Percentiles rank a stretch among this genome's conserved stretches.
These are phyloP conservation scores for Citrus inodora DNA, from an alignment of 345 rosid species.

Conservation along the genomic window DNA sequence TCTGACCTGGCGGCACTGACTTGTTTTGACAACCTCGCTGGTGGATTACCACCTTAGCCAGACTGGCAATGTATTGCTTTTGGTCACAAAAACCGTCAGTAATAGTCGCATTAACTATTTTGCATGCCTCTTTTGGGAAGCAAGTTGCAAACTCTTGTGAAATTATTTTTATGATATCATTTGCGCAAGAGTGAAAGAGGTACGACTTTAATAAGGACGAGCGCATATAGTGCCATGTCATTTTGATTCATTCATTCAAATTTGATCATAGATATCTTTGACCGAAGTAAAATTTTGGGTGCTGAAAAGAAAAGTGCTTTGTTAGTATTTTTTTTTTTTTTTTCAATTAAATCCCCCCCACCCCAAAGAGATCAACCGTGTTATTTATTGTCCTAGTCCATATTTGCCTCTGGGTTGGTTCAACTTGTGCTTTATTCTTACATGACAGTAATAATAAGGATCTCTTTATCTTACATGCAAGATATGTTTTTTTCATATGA, in stretches of 20 bases:
- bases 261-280: background rate
- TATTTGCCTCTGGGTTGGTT: no score
- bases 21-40: background rate
- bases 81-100: background rate
- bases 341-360: no score
- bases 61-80: background rate
- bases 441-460: no score
- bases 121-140: background rate
- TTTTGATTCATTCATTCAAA: background rate
- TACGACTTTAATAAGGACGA: background rate
- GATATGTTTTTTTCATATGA: accelerated
- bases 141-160: background rate
- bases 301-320: no score
- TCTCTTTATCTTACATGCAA: accelerated
- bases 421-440: no score
- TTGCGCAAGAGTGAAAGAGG: no score
- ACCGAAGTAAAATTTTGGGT: background rate
- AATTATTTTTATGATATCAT: background rate
- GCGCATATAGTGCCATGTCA: background rate
- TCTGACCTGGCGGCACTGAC: background rate
- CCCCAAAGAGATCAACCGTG: no score
- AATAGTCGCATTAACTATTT: background rate
- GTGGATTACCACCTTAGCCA: background rate
- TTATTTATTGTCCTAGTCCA: no score
- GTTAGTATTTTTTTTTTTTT: no score